Evolutionary conservation across 2,329 filamentous ascomycete genomes (phyloP).

Genomic region (Cryphonectria radicalis): DNA sequence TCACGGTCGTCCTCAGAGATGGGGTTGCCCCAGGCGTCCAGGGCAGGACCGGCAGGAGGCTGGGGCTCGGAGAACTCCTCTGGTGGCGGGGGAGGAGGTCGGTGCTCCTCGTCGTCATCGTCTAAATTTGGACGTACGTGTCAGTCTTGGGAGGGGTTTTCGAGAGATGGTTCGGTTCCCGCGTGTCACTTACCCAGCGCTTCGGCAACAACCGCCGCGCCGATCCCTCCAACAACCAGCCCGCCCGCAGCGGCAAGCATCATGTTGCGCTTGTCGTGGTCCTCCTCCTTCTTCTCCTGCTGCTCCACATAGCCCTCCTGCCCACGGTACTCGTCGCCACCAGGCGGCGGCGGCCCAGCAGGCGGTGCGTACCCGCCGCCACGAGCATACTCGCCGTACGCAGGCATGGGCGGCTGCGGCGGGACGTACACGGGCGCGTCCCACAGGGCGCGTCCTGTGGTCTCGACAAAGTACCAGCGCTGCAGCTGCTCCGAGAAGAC

Average conservation of each 20-base stretch:
- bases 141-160: constrained; percentile 30
- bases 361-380: constrained; percentile 20
- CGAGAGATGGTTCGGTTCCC: not conserved
- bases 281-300: constrained; percentile 42
- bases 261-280: constrained; percentile 56
- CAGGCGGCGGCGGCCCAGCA: constrained; percentile 16
- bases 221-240: constrained; percentile 60
- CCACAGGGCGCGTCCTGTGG: constrained; percentile 62
- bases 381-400: constrained; percentile 30
- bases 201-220: constrained; percentile 62
- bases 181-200: constrained; percentile 49
- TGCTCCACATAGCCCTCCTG: constrained; percentile 7
- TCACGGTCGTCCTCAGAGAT: constrained; percentile 49
- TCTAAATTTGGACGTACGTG: constrained; percentile 30
- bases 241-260: constrained; percentile 64
- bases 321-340: constrained; percentile 15
- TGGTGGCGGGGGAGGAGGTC: constrained; percentile 23
- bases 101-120: constrained; percentile 30
- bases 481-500: constrained; percentile 59
- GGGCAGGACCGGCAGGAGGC: constrained; percentile 43
- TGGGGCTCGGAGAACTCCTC: constrained; percentile 35
- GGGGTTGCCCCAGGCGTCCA: constrained; percentile 47
- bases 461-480: constrained; percentile 62
- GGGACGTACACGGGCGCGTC: constrained; percentile 44
- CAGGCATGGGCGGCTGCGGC: constrained; percentile 30